phyloP scores from a whole-genome alignment of 805 yeast genomes.

The Torulaspora microellipsoides region DNA sequence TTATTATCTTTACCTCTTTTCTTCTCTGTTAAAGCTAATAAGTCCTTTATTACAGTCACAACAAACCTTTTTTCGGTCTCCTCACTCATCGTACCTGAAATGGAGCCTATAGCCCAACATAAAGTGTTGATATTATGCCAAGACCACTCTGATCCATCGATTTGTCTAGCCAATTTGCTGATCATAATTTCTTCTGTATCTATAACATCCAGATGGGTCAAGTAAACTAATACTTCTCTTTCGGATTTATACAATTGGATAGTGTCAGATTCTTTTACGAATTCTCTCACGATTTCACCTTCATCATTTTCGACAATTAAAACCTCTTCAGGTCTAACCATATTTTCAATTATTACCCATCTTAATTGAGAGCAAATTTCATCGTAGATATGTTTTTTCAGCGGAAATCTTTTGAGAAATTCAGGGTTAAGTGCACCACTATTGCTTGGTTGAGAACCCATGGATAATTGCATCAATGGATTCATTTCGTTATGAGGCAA shows the following conservation, averaged over 20 bases:
- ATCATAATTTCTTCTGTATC: conserved; percentile 94
- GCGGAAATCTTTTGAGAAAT: conserved; percentile 66
- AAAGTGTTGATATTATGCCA: conserved; percentile 97
- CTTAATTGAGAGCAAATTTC: conserved; percentile 76
- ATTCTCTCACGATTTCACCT: conserved; percentile 97
- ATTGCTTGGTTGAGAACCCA: conserved; percentile 37
- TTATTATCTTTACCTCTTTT: conserved; percentile 97
- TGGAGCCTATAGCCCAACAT: conserved; percentile 99
- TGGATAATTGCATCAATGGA: conserved; percentile 70
- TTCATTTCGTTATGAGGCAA: conserved; percentile 67
- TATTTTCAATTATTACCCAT: conserved; percentile 89
- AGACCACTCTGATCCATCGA: conserved; percentile 97
- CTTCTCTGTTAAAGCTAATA: conserved; percentile 87
- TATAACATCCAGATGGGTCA: conserved; percentile 91
- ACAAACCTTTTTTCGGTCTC: conserved; percentile 93
- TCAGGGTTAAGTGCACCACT: conserved; percentile 89
- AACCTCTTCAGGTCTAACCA: conserved; percentile 99
- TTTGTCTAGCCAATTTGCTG: conserved; percentile 83
- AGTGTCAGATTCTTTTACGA: conserved; percentile 94
- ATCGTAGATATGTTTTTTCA: conserved; percentile 82
- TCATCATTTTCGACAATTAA: conserved; percentile 96
- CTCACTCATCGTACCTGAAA: conserved; percentile 97
- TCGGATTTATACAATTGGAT: conserved; percentile 91
- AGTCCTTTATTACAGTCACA: conserved; percentile 88
- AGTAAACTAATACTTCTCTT: conserved; percentile 91